Conservation (phyloP, 495 filamentous ascomycete genomes). For the Cercophora scortea region DNA sequence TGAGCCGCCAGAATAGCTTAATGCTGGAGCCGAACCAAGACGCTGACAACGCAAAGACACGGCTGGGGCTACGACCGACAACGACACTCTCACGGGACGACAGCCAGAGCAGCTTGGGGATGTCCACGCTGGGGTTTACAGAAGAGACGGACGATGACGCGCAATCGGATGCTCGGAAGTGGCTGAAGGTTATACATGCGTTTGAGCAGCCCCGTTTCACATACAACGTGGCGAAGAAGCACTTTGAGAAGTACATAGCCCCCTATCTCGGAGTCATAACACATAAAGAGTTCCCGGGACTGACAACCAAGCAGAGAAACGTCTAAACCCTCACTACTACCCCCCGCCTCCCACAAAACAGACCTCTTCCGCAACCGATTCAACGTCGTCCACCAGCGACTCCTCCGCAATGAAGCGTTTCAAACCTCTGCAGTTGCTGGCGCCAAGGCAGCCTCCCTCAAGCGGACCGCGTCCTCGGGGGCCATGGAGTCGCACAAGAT, state of each 20-base stretch:
- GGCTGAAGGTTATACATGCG: constrained; percentile 70
- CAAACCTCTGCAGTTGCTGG: constrained; percentile 63
- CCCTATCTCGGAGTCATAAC: neutral
- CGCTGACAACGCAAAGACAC: constrained; percentile 29
- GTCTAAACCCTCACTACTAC: constrained; percentile 67
- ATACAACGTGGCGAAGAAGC: constrained; percentile 83
- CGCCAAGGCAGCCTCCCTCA: constrained; percentile 30
- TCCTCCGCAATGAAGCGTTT: constrained; percentile 88
- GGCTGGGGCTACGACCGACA: constrained; percentile 35
- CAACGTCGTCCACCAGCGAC: constrained; percentile 80
- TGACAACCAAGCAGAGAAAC: constrained; percentile 33
- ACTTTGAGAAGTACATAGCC: constrained; percentile 64
- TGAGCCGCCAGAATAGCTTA: constrained; percentile 56
- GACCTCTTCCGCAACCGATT: constrained; percentile 81
- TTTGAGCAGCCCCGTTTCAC: constrained; percentile 80
- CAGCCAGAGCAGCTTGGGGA: constrained; percentile 55
- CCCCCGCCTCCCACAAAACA: constrained; percentile 73
- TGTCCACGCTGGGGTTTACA: constrained; percentile 51
- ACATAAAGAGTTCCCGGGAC: neutral
- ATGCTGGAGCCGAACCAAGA: constrained; percentile 30
- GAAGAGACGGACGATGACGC: constrained; percentile 54
- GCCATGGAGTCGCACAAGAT: constrained; percentile 69
- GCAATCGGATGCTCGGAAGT: constrained; percentile 57
- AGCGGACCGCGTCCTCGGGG: constrained; percentile 47
- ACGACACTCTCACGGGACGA: constrained; percentile 40